These are phyloP conservation scores for Lepiota brunneoincarnata DNA, from an alignment of 768 basidiomycete species.

Conservation along the genomic window DNA sequence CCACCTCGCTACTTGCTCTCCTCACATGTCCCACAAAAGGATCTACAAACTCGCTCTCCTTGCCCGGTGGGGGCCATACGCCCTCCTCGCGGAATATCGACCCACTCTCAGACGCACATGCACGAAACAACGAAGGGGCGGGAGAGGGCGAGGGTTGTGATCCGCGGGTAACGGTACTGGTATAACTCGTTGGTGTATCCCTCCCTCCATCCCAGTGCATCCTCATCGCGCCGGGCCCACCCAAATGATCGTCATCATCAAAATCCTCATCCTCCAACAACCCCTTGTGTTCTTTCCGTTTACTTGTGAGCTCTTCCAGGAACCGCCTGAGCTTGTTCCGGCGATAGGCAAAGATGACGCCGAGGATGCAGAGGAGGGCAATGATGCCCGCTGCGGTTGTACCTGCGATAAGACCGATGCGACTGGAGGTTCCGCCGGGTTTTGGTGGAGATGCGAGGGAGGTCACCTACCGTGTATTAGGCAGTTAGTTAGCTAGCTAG, in stretches of 20 bases:
- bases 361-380: slow-evolving; percentile 11
- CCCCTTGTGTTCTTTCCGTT: slow-evolving; percentile 11
- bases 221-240: not conserved
- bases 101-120: slow-evolving; percentile 39
- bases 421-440: slow-evolving; percentile 5
- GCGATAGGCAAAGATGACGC: slow-evolving; percentile 9
- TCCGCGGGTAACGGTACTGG: not conserved
- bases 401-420: slow-evolving; percentile 17
- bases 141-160: slow-evolving; percentile 19
- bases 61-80: slow-evolving; percentile 40
- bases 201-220: not conserved
- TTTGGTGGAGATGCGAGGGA: slow-evolving; percentile 6
- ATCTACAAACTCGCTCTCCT: slow-evolving; percentile 32
- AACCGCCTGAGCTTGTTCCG: slow-evolving; percentile 6
- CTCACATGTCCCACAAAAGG: slow-evolving; percentile 42
- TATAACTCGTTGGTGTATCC: not conserved
- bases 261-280: slow-evolving; percentile 17
- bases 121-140: slow-evolving; percentile 34
- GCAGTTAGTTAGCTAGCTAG: not conserved
- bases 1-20: slow-evolving; percentile 28
- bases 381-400: slow-evolving; percentile 10
- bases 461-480: not conserved
- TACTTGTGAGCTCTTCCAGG: slow-evolving; percentile 1
- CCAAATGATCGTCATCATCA: slow-evolving; percentile 6
- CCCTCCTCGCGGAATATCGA: slow-evolving; percentile 45